A percentile compares a stretch with the other conserved stretches of the same genome.
phyloP scores from a whole-genome alignment of 176 grass and related monocot genomes.

The Poa annua region DNA sequence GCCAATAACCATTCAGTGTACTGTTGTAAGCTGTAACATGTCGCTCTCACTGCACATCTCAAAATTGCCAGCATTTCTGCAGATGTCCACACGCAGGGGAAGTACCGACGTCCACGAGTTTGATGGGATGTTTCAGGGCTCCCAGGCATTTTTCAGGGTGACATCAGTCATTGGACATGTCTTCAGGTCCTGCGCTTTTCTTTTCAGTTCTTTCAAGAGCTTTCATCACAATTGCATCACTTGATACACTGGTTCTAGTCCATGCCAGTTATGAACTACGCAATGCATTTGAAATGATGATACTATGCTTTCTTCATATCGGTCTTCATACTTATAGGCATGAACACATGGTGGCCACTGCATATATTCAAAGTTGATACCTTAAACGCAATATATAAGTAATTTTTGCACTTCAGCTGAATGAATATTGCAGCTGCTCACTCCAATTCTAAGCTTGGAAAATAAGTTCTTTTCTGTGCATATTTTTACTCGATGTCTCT shows the following conservation, averaged over 20 bases:
- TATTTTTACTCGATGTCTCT: constrained; percentile 31
- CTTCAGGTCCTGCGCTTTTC: constrained; percentile 61
- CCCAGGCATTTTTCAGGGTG: constrained; percentile 69
- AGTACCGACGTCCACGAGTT: constrained; percentile 96
- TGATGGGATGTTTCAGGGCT: constrained; percentile 71
- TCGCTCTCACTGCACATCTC: not conserved
- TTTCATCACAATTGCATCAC: not conserved
- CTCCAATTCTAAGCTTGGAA: constrained; percentile 6
- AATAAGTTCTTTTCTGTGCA: not conserved
- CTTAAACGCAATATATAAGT: not conserved
- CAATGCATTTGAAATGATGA: not conserved
- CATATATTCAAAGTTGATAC: constrained; percentile 14
- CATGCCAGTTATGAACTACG: not conserved
- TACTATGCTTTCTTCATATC: constrained; percentile 23
- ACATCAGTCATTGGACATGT: constrained; percentile 96
- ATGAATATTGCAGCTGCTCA: constrained; percentile 9
- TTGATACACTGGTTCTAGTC: not conserved
- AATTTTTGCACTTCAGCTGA: constrained; percentile 21
- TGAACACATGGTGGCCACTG: not conserved
- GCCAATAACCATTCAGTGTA: not conserved
- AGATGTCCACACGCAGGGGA: constrained; percentile 84
- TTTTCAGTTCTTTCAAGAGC: not conserved
- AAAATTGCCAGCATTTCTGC: not conserved
- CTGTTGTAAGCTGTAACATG: not conserved
- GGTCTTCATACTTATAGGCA: constrained; percentile 18